Conservation (phyloP, 768 basidiomycete species). For the Melanogaster broomeanus region DNA sequence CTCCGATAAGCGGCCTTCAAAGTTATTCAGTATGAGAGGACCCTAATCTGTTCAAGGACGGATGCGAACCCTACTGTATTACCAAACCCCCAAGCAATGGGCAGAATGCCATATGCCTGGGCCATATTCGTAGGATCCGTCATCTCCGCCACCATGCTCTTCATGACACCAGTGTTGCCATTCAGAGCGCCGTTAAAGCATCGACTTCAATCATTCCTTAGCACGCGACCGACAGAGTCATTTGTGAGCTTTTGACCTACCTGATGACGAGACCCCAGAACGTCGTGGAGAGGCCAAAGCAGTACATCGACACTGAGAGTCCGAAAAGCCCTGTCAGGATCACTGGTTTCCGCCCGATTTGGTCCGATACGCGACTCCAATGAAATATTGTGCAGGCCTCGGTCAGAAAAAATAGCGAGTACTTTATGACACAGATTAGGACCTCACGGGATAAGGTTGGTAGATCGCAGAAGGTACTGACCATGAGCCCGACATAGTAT, state of each 20-base stretch:
- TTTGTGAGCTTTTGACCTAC: constrained; percentile 13
- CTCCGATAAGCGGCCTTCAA: constrained; percentile 69
- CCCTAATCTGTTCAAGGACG: neutral
- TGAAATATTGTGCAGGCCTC: constrained; percentile 49
- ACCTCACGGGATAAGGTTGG: neutral
- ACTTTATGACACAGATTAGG: constrained; percentile 26
- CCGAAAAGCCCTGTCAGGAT: constrained; percentile 47
- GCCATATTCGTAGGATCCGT: constrained; percentile 35
- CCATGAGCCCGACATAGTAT: constrained; percentile 51
- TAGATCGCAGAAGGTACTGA: constrained; percentile 22
- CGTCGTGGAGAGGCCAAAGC: constrained; percentile 49
- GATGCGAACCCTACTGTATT: constrained; percentile 42
- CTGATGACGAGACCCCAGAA: constrained; percentile 47
- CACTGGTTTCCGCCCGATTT: constrained; percentile 49
- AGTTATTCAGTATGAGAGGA: constrained; percentile 1
- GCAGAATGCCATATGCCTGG: constrained; percentile 58
- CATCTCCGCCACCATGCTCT: constrained; percentile 48
- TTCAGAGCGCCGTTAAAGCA: constrained; percentile 49
- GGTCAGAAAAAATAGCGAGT: constrained; percentile 51
- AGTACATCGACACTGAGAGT: constrained; percentile 46
- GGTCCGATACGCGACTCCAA: constrained; percentile 52
- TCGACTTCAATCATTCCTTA: constrained; percentile 32
- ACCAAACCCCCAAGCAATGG: constrained; percentile 48
- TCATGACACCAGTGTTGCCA: constrained; percentile 57
- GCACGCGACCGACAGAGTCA: neutral